phyloP scores from a whole-genome alignment of 2,329 filamentous ascomycete species.

The Xylariomycetidae sp. region DNA sequence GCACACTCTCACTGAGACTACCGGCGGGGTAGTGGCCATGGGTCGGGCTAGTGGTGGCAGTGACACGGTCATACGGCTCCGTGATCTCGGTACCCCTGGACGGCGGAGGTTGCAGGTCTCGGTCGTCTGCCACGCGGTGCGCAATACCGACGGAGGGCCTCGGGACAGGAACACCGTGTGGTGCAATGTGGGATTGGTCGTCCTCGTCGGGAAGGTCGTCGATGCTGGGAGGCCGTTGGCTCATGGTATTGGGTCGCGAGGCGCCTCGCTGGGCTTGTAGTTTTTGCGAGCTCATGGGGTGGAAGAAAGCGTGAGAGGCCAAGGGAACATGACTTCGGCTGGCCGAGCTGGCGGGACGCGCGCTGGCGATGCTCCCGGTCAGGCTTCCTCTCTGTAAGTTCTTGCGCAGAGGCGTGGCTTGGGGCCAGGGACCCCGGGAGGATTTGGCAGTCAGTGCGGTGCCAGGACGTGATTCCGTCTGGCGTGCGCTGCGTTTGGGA shows the following conservation, averaged over 20 bases:
- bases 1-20: constrained; percentile 72
- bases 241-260: constrained; percentile 38
- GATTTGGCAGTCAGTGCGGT: constrained; percentile 51
- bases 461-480: constrained; percentile 49
- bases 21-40: constrained; percentile 50
- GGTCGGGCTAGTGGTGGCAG: constrained; percentile 70
- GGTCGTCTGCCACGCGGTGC: constrained; percentile 34
- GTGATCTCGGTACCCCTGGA: constrained; percentile 81
- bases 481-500: constrained; percentile 31
- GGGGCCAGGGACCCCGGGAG: constrained; percentile 47
- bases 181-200: constrained; percentile 42
- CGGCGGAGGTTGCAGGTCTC: constrained; percentile 54
- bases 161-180: constrained; percentile 54
- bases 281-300: constrained; percentile 93
- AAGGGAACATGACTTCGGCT: constrained; percentile 87
- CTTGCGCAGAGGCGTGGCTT: constrained; percentile 52
- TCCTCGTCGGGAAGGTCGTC: constrained; percentile 31
- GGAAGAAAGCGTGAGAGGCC: constrained; percentile 87
- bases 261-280: constrained; percentile 81
- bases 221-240: constrained; percentile 31
- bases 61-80: constrained; percentile 66
- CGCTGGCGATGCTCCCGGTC: constrained; percentile 35
- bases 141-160: constrained; percentile 27
- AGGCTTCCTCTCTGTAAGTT: constrained; percentile 40
- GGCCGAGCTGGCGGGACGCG: constrained; percentile 60